phyloP scores from a whole-genome alignment of 192 early-diverging fungal species.

The Podila verticillata region DNA sequence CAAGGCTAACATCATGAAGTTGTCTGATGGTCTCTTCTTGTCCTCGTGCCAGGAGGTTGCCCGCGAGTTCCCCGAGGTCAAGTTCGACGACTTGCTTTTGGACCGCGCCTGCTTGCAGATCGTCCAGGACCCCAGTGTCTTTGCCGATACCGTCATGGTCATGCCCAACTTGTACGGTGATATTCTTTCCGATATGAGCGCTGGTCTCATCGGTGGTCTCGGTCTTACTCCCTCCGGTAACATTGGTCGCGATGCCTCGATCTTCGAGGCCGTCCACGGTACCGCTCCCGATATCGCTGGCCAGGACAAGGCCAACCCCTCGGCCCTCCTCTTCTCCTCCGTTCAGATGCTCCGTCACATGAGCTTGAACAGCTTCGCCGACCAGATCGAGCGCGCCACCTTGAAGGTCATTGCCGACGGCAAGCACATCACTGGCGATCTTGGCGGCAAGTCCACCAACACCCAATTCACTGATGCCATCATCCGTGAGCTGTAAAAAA shows the following conservation, averaged over 20 bases:
- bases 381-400: slow-evolving; percentile 90
- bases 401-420: slow-evolving; percentile 95
- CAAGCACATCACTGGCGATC: slow-evolving; percentile 87
- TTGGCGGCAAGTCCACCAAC: slow-evolving; percentile 88
- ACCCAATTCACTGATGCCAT: slow-evolving; percentile 87
- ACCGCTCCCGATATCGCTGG: slow-evolving; percentile 99
- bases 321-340: slow-evolving; percentile 89
- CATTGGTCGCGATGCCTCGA: slow-evolving; percentile 97
- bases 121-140: slow-evolving; percentile 92
- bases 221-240: slow-evolving; percentile 98
- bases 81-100: slow-evolving; percentile 91
- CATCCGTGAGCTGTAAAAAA: slow-evolving; percentile 69
- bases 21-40: slow-evolving; percentile 98
- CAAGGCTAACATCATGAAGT: slow-evolving; percentile 98
- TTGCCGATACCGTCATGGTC: slow-evolving; percentile 95
- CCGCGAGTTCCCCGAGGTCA: slow-evolving; percentile 89
- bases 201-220: slow-evolving; percentile 97
- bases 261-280: slow-evolving; percentile 96
- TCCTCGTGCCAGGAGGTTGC: slow-evolving; percentile 91
- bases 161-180: slow-evolving; percentile 99
- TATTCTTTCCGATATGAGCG: slow-evolving; percentile 97
- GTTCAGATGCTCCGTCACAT: slow-evolving; percentile 99
- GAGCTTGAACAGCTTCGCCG: slow-evolving; percentile 82
- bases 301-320: slow-evolving; percentile 63
- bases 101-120: slow-evolving; percentile 94